Conservation (phyloP, 352 stramenopile genomes). For the Pythium brachiatum region DNA sequence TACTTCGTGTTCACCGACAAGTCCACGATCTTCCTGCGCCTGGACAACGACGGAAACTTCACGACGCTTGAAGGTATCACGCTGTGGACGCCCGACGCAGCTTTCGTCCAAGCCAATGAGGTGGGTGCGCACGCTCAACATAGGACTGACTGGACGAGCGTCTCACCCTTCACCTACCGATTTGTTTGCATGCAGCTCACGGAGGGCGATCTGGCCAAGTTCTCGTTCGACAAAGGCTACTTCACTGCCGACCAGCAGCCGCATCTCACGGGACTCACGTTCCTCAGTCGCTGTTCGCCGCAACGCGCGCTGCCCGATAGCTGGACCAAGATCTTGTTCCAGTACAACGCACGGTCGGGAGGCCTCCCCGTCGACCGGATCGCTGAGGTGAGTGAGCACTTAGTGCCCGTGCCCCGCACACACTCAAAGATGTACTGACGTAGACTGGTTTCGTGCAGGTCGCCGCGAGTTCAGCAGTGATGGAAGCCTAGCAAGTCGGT, state of each 20-base stretch:
- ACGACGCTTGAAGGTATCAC: constrained; percentile 70
- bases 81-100: constrained; percentile 41
- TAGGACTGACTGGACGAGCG: too few relatives aligned
- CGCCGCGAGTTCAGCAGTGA: not conserved
- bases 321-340: constrained; percentile 88
- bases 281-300: constrained; percentile 75
- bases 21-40: constrained; percentile 65
- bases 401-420: too few relatives aligned
- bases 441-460: not conserved
- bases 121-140: constrained; percentile 25
- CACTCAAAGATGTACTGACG: too few relatives aligned
- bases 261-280: constrained; percentile 49
- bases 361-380: constrained; percentile 64
- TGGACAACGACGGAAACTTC: constrained; percentile 52
- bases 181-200: too few relatives aligned
- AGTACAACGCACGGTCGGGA: constrained; percentile 62
- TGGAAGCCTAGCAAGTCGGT: constrained; percentile 4
- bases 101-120: constrained; percentile 64
- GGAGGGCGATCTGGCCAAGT: constrained; percentile 77
- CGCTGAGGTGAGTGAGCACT: constrained; percentile 40
- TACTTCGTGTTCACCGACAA: constrained; percentile 77
- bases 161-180: too few relatives aligned
- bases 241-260: constrained; percentile 45
- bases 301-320: constrained; percentile 82
- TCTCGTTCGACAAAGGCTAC: constrained; percentile 68